These are phyloP conservation scores for Neoscytalidium dimidiatum DNA, from an alignment of 2,329 filamentous ascomycete species.

Conservation along the genomic window DNA sequence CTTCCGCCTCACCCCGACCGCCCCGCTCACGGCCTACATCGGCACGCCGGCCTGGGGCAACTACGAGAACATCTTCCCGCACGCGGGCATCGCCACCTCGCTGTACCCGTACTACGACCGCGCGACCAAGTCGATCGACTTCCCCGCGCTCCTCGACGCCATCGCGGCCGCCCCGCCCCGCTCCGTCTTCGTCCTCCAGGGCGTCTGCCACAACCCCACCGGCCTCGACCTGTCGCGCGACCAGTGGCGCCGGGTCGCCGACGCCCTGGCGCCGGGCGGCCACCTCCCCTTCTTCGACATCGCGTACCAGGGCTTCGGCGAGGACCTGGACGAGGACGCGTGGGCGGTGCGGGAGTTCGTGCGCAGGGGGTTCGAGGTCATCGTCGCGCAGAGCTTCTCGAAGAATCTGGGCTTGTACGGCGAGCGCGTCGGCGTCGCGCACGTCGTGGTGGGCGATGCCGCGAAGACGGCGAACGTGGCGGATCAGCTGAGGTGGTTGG, in stretches of 20 bases:
- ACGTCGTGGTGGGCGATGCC: slow-evolving; percentile 26
- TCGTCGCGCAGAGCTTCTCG: slow-evolving; percentile 42
- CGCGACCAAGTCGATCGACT: slow-evolving; percentile 28
- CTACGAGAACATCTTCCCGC: slow-evolving; percentile 34
- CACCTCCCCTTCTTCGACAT: slow-evolving; percentile 40
- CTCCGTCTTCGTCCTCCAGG: slow-evolving; percentile 41
- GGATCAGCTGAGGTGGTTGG: slow-evolving; percentile 31
- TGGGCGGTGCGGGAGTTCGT: slow-evolving; percentile 31
- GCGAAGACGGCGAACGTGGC: slow-evolving; percentile 26
- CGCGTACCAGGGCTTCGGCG: slow-evolving; percentile 42
- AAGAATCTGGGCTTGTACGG: slow-evolving; percentile 45
- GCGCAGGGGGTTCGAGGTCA: slow-evolving; percentile 31
- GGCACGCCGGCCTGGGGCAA: slow-evolving; percentile 39
- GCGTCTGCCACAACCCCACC: slow-evolving; percentile 42
- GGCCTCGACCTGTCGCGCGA: slow-evolving; percentile 34
- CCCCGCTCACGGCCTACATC: slow-evolving; percentile 30
- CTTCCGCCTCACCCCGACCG: slow-evolving; percentile 21
- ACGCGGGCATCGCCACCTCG: slow-evolving; percentile 31
- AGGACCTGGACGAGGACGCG: slow-evolving; percentile 36
- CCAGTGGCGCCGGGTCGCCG: slow-evolving; percentile 35
- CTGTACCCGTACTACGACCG: slow-evolving; percentile 37
- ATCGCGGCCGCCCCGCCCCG: slow-evolving; percentile 28
- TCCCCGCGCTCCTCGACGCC: slow-evolving; percentile 27
- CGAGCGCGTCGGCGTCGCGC: slow-evolving; percentile 37
- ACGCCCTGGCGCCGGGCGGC: slow-evolving; percentile 24